Evolutionary conservation across 1,139 yeast species (phyloP).

Genomic region (Sugiyamaella novakii): DNA sequence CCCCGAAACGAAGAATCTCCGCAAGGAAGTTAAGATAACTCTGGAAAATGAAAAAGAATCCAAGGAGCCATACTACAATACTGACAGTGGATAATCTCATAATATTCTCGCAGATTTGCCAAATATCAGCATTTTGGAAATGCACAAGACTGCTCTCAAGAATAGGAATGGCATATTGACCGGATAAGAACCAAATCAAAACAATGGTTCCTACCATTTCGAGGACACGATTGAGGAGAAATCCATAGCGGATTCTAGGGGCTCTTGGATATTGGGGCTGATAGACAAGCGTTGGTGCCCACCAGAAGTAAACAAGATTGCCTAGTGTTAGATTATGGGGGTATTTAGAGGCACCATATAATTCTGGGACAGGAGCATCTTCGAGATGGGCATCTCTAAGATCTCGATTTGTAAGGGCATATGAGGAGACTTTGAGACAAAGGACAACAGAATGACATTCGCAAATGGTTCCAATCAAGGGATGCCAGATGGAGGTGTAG

Average conservation of each 20-base stretch:
- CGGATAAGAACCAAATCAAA: conserved; percentile 44
- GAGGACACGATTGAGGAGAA: conserved; percentile 40
- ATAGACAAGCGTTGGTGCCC: conserved; percentile 51
- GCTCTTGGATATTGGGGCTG: conserved; percentile 51
- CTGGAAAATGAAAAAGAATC: conserved; percentile 48
- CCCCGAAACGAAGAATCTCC: conserved; percentile 62
- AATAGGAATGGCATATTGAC: conserved; percentile 49
- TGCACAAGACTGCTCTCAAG: conserved; percentile 42
- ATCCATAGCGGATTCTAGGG: conserved; percentile 38
- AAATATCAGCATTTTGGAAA: conserved; percentile 33
- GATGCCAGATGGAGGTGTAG: conserved; percentile 43
- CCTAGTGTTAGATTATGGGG: conserved; percentile 45
- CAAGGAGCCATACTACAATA: conserved; percentile 48
- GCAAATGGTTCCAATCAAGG: conserved; percentile 48
- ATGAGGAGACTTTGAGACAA: conserved; percentile 48
- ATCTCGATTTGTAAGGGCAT: conserved; percentile 49
- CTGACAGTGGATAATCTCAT: conserved; percentile 46
- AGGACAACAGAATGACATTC: conserved; percentile 47
- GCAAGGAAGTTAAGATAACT: conserved; percentile 58
- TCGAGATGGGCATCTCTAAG: conserved; percentile 40
- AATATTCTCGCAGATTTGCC: conserved; percentile 43
- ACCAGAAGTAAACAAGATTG: conserved; percentile 47
- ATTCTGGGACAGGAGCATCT: conserved; percentile 38
- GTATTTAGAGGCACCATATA: conserved; percentile 42
- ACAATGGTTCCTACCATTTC: conserved; percentile 42